phyloP scores from a whole-genome alignment of 352 stramenopile genomes.

The Peronospora destructor region DNA sequence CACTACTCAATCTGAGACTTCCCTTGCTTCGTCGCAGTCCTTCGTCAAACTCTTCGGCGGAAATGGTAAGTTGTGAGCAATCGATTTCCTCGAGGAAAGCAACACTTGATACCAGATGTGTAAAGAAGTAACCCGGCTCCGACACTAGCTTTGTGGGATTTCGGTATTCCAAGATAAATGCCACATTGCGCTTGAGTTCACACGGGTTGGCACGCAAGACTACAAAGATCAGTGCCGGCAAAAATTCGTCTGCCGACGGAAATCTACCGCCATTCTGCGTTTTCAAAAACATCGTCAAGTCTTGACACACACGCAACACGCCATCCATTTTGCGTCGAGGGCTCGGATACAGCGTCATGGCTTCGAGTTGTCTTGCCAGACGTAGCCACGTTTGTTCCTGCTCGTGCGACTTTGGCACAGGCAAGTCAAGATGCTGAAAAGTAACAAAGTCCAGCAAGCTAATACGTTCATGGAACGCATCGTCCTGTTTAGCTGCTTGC shows the following conservation, averaged over 20 bases:
- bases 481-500: slow-evolving; percentile 41
- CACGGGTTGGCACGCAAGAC: slow-evolving; percentile 80
- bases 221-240: slow-evolving; percentile 88
- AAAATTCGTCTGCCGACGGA: slow-evolving; percentile 87
- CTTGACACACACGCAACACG: slow-evolving; percentile 65
- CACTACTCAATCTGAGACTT: slow-evolving; percentile 1
- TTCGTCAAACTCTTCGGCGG: slow-evolving; percentile 62
- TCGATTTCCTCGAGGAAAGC: slow-evolving; percentile 77
- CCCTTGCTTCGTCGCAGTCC: slow-evolving; percentile 40
- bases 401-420: slow-evolving; percentile 29
- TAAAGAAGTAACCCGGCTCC: slow-evolving; percentile 90
- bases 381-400: slow-evolving; percentile 33
- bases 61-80: slow-evolving; percentile 63
- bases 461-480: slow-evolving; percentile 54
- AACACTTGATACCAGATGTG: slow-evolving; percentile 79
- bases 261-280: slow-evolving; percentile 38
- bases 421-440: slow-evolving; percentile 84
- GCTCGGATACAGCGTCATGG: slow-evolving; percentile 43
- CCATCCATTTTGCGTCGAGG: slow-evolving; percentile 85
- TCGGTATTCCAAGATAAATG: slow-evolving; percentile 84
- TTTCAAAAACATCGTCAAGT: slow-evolving; percentile 62
- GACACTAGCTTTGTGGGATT: slow-evolving; percentile 66
- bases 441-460: slow-evolving; percentile 70
- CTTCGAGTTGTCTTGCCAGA: slow-evolving; percentile 40
- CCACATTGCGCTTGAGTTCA: slow-evolving; percentile 79